phyloP scores from a whole-genome alignment of 164 flowering plant species.

The Vitis rupestris region DNA sequence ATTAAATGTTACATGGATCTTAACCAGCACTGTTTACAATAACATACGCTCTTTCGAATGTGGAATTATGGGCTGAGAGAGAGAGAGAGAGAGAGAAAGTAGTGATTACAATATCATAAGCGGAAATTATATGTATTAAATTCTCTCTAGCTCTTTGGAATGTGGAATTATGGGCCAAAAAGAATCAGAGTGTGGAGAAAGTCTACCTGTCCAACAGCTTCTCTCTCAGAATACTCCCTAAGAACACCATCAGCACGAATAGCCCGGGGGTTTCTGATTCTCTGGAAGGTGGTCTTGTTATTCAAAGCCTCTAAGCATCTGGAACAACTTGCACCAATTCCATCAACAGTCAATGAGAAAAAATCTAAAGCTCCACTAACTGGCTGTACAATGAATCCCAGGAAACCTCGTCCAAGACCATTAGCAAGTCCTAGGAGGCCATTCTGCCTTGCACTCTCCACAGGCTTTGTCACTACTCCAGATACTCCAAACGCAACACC shows the following conservation, averaged over 20 bases:
- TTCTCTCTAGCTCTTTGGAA: too few species aligned
- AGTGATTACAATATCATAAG: too few species aligned
- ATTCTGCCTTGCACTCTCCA: slow-evolving; percentile 90
- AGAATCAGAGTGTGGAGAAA: not conserved
- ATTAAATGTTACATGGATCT: too few species aligned
- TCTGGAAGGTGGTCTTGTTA: slow-evolving; percentile 47
- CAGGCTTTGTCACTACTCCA: slow-evolving; percentile 92
- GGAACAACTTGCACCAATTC: slow-evolving; percentile 95
- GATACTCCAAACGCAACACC: slow-evolving; percentile 97
- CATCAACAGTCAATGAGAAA: slow-evolving; percentile 92
- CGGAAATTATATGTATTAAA: too few species aligned
- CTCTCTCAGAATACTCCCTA: slow-evolving; percentile 79
- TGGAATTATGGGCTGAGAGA: too few species aligned
- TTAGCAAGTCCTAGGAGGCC: slow-evolving; percentile 90
- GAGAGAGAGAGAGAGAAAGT: too few species aligned
- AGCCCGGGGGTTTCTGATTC: slow-evolving; percentile 85
- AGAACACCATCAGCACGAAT: slow-evolving; percentile 67
- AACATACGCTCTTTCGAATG: too few species aligned
- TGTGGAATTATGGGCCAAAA: not conserved
- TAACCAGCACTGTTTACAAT: too few species aligned
- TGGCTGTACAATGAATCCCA: slow-evolving; percentile 90
- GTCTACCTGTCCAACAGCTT: slow-evolving; percentile 89
- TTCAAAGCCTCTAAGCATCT: slow-evolving; percentile 75
- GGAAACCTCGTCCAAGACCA: slow-evolving; percentile 86
- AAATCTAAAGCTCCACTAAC: slow-evolving; percentile 97